Conservation (phyloP, 78 protist genomes). For the Dictyostelium brefeldianum region DNA sequence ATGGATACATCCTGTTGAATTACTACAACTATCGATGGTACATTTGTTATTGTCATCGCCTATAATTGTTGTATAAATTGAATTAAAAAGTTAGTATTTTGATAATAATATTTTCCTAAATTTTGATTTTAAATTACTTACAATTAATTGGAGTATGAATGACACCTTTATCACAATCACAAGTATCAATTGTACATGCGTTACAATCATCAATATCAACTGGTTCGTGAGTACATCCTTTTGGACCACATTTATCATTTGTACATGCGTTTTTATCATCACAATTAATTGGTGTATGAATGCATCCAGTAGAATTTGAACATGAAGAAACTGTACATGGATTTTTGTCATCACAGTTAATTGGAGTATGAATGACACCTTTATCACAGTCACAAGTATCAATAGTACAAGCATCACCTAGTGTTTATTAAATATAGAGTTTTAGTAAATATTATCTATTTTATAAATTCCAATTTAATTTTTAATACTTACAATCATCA, state of each 20-base stretch:
- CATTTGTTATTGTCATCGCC: constrained; percentile 23
- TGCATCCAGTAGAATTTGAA: not conserved
- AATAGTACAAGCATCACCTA: constrained; percentile 11
- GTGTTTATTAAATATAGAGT: too few relatives aligned
- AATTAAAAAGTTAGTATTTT: not conserved
- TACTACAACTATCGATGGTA: constrained; percentile 40
- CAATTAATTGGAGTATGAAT: constrained; percentile 35
- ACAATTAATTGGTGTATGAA: not conserved
- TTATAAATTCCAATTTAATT: not conserved
- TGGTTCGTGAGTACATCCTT: constrained; percentile 27
- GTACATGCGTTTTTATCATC: constrained; percentile 36
- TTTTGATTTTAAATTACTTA: not conserved
- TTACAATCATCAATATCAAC: constrained; percentile 17
- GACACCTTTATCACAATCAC: constrained; percentile 22
- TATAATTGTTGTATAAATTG: not conserved
- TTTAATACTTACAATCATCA: constrained; percentile 15
- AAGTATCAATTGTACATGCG: constrained; percentile 33
- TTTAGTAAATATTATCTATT: too few relatives aligned
- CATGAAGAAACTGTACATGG: constrained; percentile 23
- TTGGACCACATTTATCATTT: not conserved
- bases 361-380: constrained; percentile 37
- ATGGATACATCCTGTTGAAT: not conserved
- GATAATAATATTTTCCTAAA: too few relatives aligned
- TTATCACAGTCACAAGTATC: constrained; percentile 3
- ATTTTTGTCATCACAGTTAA: not conserved